A percentile compares a stretch with the other conserved stretches of the same genome.
phyloP scores from a whole-genome alignment of 2,329 filamentous ascomycete genomes.

The Curvularia sp. region DNA sequence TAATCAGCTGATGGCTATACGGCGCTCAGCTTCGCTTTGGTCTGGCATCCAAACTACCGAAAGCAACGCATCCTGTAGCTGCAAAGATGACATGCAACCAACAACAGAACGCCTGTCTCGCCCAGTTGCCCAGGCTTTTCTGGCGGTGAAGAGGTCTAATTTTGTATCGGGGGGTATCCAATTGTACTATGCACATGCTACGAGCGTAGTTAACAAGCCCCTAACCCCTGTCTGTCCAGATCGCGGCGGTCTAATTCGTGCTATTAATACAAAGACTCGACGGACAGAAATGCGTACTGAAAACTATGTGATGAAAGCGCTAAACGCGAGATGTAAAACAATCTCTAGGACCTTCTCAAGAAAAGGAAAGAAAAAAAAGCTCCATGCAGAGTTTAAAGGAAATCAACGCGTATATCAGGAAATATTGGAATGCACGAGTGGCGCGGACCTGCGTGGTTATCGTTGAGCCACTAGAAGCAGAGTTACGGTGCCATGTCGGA shows the following conservation, averaged over 20 bases:
- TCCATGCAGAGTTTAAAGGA: not conserved
- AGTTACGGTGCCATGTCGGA: slow-evolving; percentile 4
- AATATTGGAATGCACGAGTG: not conserved
- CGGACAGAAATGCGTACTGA: slow-evolving; percentile 8
- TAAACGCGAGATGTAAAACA: slow-evolving; percentile 3
- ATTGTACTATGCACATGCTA: slow-evolving; percentile 12
- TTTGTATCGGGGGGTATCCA: slow-evolving; percentile 6
- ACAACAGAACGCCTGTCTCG: slow-evolving; percentile 3
- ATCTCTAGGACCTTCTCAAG: not conserved
- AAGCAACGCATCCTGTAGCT: slow-evolving; percentile 17
- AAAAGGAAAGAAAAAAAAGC: not conserved
- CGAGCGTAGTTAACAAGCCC: slow-evolving; percentile 11
- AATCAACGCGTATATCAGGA: not conserved
- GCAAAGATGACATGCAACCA: slow-evolving; percentile 15
- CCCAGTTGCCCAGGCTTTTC: not conserved
- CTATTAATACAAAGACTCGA: slow-evolving; percentile 28
- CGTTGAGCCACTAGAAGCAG: not conserved
- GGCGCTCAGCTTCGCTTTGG: slow-evolving; percentile 12
- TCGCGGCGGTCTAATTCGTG: slow-evolving; percentile 5
- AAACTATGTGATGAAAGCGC: slow-evolving; percentile 8
- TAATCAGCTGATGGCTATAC: slow-evolving; percentile 10
- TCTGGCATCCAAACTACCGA: slow-evolving; percentile 22
- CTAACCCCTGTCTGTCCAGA: slow-evolving; percentile 8
- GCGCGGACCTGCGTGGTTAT: not conserved
- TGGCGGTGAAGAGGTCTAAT: slow-evolving; percentile 7